A percentile compares a stretch with the other conserved stretches of the same genome.
These are phyloP conservation scores for Globisporangium nunn DNA, from an alignment of 352 stramenopile species.

Conservation along the genomic window DNA sequence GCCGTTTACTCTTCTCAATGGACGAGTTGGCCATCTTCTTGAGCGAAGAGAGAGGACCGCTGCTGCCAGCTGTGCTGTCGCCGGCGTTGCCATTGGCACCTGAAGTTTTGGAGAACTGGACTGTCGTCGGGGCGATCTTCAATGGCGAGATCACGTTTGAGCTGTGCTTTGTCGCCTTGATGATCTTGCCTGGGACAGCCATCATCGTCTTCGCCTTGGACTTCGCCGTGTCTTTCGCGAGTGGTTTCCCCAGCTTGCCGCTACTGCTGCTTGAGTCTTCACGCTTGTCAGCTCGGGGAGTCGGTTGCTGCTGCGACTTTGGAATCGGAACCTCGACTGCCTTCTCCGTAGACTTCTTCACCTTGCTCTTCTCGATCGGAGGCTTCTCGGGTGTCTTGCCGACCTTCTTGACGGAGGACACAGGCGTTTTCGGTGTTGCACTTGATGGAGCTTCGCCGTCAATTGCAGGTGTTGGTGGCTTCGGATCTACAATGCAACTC, in stretches of 20 bases:
- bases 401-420: constrained; percentile 1
- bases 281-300: constrained; percentile 3
- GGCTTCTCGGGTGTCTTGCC: constrained; percentile 7
- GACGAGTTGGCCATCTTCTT: constrained; percentile 24
- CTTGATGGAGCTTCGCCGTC: constrained; percentile 6
- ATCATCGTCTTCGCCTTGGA: constrained; percentile 25
- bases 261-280: constrained; percentile 8
- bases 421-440: not conserved
- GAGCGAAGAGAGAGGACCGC: constrained; percentile 10
- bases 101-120: not conserved
- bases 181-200: constrained; percentile 35
- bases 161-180: constrained; percentile 23
- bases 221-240: constrained; percentile 10
- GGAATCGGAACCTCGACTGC: not conserved
- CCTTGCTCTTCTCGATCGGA: constrained; percentile 7
- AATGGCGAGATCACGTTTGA: constrained; percentile 10
- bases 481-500: constrained; percentile 24
- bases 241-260: constrained; percentile 2
- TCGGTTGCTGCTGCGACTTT: no score
- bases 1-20: constrained; percentile 23
- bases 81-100: not conserved
- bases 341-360: constrained; percentile 10
- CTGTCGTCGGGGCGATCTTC: constrained; percentile 1
- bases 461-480: constrained; percentile 2
- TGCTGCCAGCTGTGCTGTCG: not conserved